Conservation (phyloP, 2,329 filamentous ascomycete species). For the Macrophomina phaseolina region DNA sequence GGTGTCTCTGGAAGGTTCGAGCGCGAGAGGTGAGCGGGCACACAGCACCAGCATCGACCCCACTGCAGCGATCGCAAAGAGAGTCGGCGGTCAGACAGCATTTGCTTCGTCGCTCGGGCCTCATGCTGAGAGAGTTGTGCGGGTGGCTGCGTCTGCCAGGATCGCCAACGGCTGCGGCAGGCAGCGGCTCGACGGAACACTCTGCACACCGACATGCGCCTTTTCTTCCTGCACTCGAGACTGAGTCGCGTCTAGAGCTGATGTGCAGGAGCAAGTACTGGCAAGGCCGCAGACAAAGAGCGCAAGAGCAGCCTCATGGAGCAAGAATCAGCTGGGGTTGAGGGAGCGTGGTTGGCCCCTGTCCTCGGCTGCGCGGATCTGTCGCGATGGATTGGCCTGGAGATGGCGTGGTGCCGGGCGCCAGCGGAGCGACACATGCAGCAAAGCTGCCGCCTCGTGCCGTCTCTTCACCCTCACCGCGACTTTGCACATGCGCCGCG, state of each 20-base stretch:
- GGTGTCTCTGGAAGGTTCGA: not conserved
- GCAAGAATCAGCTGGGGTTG: slow-evolving; percentile 7
- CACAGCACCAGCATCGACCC: not conserved
- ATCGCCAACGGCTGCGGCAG: not conserved
- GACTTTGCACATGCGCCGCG: slow-evolving; percentile 14
- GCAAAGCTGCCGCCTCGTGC: not conserved
- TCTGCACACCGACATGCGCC: not conserved
- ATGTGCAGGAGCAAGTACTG: not conserved
- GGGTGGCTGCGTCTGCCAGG: not conserved
- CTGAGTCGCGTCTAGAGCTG: not conserved
- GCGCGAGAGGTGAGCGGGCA: not conserved
- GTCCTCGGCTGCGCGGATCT: slow-evolving; percentile 15
- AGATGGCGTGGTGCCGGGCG: slow-evolving; percentile 4
- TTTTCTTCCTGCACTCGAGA: slow-evolving; percentile 5
- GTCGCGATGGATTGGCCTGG: not conserved
- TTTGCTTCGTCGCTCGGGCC: not conserved
- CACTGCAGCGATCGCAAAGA: not conserved
- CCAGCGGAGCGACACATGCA: slow-evolving; percentile 16
- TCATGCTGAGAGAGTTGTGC: not conserved
- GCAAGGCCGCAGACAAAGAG: not conserved
- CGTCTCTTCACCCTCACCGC: slow-evolving; percentile 15
- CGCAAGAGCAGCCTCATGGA: not conserved
- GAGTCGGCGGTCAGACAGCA: not conserved
- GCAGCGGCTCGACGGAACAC: not conserved
- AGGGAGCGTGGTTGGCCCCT: slow-evolving; percentile 10